Evolutionary conservation across 257 asterid species (phyloP), one percentile per base, ranked within the genome.

Genomic region (Verbascum thapsus): DNA sequence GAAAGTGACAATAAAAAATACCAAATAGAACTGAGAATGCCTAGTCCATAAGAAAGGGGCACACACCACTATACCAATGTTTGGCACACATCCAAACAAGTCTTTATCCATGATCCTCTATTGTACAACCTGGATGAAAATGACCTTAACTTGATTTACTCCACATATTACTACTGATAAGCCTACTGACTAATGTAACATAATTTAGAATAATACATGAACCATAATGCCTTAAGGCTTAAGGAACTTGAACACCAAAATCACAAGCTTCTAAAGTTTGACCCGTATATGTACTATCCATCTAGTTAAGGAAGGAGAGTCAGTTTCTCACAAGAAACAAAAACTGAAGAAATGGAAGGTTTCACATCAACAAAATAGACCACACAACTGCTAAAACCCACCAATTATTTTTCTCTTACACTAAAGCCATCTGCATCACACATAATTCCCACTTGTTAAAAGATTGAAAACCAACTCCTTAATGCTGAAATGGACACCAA

Each of bases 291-390:
- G 32, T 26, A 26, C 3, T 26, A 5, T 5, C 32, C 5, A 5
- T 5, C 32, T 26, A 26, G 32, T 26, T 26, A 26, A n/a, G n/a
- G n/a, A n/a, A n/a, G n/a, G 30, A 15, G 10, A n/a, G 1, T 11
- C 52, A n/a, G 57, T 18, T 67, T 67, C 19, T 16, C 66, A 74
- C 74, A 76, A 71, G 71, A 10, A 71, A 81, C 52, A 40, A 69
- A 18, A 52, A 58, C 20, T 19, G 16, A 3, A 15, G 37, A 12
- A 43, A 34, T 20, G 45, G 20, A 12, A 32, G 39, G 63, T 5
- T 64, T 58, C 58, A 41, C 74, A 70, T 70, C 83, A 74, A 8
- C 30, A 13, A 40, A 69, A 40, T 44, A 26, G 61, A 64, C 64
- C 30, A 66, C 67, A 16, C 64, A 67, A 49, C 66, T 5, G 15